phyloP scores from a whole-genome alignment of 176 grass and related monocot genomes.

The Aegilops umbellulata region DNA sequence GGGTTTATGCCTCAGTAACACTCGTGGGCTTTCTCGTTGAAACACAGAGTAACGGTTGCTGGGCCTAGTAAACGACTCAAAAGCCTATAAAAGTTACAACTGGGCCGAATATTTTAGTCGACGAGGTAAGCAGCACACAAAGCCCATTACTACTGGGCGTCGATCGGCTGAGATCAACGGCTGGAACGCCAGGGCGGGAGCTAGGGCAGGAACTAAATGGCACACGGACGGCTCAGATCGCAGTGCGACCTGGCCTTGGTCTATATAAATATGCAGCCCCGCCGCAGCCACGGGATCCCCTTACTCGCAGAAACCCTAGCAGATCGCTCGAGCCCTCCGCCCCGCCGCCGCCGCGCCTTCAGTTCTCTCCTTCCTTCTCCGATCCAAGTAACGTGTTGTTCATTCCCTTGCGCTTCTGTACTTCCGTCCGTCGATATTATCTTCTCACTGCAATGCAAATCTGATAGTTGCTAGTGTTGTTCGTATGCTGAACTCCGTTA shows the following conservation, averaged over 20 bases:
- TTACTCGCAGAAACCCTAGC: constrained; percentile 28
- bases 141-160: neutral
- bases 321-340: neutral
- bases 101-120: neutral
- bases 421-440: neutral
- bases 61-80: neutral
- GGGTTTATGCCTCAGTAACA: neutral
- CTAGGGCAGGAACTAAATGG: neutral
- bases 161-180: constrained; percentile 21
- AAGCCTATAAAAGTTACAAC: neutral
- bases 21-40: neutral
- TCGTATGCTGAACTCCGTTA: neutral
- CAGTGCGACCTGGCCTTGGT: neutral
- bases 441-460: neutral
- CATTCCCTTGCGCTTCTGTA: no score
- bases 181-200: no score
- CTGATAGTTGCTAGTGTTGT: neutral
- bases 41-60: neutral
- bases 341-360: constrained; percentile 32
- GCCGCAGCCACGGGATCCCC: neutral
- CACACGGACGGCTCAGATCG: constrained; percentile 19
- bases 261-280: neutral
- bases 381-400: constrained; percentile 25
- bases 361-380: neutral
- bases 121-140: neutral